Conservation (phyloP, 2,329 filamentous ascomycete species). For the Fusarium pilosicola region DNA sequence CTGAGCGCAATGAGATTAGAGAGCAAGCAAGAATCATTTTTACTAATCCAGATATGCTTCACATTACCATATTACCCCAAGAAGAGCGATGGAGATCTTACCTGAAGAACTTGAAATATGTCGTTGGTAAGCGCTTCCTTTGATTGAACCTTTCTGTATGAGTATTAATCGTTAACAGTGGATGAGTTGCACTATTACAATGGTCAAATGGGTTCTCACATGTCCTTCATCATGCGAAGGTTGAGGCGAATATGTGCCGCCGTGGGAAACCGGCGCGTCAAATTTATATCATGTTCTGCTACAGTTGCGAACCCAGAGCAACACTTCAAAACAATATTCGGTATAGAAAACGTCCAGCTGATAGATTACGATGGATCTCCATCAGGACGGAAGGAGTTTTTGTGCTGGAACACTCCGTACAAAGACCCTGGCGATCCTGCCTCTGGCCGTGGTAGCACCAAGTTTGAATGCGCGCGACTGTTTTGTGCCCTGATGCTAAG, state of each 20-base stretch:
- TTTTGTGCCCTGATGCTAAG: slow-evolving; percentile 91
- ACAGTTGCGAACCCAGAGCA: slow-evolving; percentile 92
- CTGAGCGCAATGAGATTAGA: slow-evolving; percentile 79
- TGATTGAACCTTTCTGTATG: background rate
- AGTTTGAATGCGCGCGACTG: slow-evolving; percentile 86
- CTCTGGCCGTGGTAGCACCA: slow-evolving; percentile 84
- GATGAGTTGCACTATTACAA: slow-evolving; percentile 97
- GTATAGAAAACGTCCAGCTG: slow-evolving; percentile 80
- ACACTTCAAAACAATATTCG: slow-evolving; percentile 96
- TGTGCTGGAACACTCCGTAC: slow-evolving; percentile 98
- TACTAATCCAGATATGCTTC: slow-evolving; percentile 98
- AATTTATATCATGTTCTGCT: slow-evolving; percentile 95
- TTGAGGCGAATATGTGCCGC: slow-evolving; percentile 89
- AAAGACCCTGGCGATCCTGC: slow-evolving; percentile 88
- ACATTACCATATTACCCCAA: slow-evolving; percentile 91
- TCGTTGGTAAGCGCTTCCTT: slow-evolving; percentile 67
- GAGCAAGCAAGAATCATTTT: slow-evolving; percentile 94
- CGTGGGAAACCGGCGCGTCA: slow-evolving; percentile 84
- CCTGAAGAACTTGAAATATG: slow-evolving; percentile 87
- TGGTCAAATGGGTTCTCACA: slow-evolving; percentile 90
- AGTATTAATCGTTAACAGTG: slow-evolving; percentile 53
- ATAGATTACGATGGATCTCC: slow-evolving; percentile 95
- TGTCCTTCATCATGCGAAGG: slow-evolving; percentile 93
- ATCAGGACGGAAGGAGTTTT: slow-evolving; percentile 87
- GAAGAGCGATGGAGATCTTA: slow-evolving; percentile 91